Percentiles rank a stretch among this genome's conserved stretches.
Conservation (phyloP, 2,329 filamentous ascomycete species). For the Calonectria pseudoreteaudii region DNA sequence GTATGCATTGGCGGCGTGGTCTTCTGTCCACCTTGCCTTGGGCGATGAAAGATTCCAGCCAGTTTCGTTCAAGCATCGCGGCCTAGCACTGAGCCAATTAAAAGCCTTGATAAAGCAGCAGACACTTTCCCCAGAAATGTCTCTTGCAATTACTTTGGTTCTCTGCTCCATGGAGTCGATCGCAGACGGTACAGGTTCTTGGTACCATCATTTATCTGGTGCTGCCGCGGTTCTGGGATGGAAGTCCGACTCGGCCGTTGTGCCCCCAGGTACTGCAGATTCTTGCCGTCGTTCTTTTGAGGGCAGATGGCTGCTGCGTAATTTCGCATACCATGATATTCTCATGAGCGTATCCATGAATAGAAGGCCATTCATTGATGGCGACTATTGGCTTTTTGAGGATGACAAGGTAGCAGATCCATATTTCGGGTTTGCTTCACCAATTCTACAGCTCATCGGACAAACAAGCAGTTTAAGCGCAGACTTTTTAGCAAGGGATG, state of each 20-base stretch:
- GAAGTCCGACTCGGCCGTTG: not conserved
- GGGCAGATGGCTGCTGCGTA: slow-evolving; percentile 36
- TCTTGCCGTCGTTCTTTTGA: slow-evolving; percentile 21
- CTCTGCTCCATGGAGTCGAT: slow-evolving; percentile 40
- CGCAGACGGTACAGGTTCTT: slow-evolving; percentile 27
- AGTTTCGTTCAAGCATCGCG: slow-evolving; percentile 30
- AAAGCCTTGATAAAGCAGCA: slow-evolving; percentile 24
- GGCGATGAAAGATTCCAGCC: slow-evolving; percentile 26
- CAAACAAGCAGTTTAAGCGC: slow-evolving; percentile 14
- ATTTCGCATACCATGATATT: slow-evolving; percentile 32
- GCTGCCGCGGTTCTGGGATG: slow-evolving; percentile 23
- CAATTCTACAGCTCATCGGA: not conserved
- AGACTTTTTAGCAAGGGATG: slow-evolving; percentile 4
- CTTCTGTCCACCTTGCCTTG: slow-evolving; percentile 35
- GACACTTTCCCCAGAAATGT: slow-evolving; percentile 30
- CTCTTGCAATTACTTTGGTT: slow-evolving; percentile 36
- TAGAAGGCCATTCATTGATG: not conserved
- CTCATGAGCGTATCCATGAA: slow-evolving; percentile 28
- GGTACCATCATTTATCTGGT: slow-evolving; percentile 35
- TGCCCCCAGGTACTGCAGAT: not conserved
- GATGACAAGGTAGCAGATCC: slow-evolving; percentile 13
- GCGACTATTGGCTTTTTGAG: slow-evolving; percentile 9
- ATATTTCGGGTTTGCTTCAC: slow-evolving; percentile 20
- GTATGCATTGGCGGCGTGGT: slow-evolving; percentile 35
- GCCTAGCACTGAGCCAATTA: slow-evolving; percentile 25